Base-by-base conservation (phyloP, 257 asterid genomes). In the Solanum lycopersicoides region DNA sequence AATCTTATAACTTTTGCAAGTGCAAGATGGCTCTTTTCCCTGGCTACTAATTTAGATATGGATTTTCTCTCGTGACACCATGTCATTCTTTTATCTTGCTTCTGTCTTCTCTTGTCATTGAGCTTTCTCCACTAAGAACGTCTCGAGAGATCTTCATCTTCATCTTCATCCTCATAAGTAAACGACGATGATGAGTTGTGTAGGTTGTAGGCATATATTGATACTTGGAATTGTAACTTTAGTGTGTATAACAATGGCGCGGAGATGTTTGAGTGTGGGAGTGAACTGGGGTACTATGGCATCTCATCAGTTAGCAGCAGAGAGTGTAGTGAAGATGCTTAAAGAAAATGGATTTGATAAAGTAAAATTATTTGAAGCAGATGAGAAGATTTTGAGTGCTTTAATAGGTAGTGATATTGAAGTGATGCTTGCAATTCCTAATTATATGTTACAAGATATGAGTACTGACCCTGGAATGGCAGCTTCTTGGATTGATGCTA, bases 211-310 rank as follows among this genome's bases (percentile, higher is more conserved):
- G 60, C 14, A 41, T 76, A 9, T 82, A 11, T 80, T 89, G 30
- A 80, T 90, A n/a, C 3, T 88, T 12, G 37, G 86, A 14, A 34
- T 56, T 32, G 42, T 71, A 32, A 42, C 8, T 42, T 9, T 47
- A 68, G 47, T 71, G 89, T 82, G 82, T 34, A 69, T 87, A 35
- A 63, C 34, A 1, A 76, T 56, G 89, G 32, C 68, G 39, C 83
- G 65, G 4, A 63, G 30, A 50, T 72, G 93, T 37, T 89, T 34
- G 50, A 87, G 95, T 37, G 89, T 95, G 37, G 98, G 99, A 66
- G 96, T 97, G 87, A 97, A 97, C 76, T 97, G 99, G 98, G 99
- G 99, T 12, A 97, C 99, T 4, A 93, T 95, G 95, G 92, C 98
- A 3, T 88, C 96, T 2, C 98, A 95, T 83, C 94, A 85, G 47